A percentile compares a stretch with the other conserved stretches of the same genome.
Conservation (phyloP, 805 yeast genomes). For the Kodamaea hsintzibuensis region DNA sequence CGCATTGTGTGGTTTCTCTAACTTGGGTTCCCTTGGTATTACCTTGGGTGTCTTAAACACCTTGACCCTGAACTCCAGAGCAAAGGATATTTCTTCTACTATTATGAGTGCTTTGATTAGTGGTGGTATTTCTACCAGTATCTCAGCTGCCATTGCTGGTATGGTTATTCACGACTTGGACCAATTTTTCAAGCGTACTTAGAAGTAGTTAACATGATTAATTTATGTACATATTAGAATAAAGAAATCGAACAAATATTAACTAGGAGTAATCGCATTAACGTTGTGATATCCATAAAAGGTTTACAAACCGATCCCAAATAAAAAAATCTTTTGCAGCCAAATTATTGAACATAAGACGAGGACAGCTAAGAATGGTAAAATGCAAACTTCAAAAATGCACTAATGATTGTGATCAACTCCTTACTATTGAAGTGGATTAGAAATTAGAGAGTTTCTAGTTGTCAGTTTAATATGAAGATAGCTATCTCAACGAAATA, state of each 20-base stretch:
- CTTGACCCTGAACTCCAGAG: constrained; percentile 50
- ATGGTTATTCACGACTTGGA: constrained; percentile 57
- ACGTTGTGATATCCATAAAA: neutral
- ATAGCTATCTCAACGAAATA: too few species aligned
- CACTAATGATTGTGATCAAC: too few species aligned
- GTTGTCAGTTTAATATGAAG: too few species aligned
- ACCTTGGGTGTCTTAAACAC: constrained; percentile 61
- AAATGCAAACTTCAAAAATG: too few species aligned
- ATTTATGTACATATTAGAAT: neutral
- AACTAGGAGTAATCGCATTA: neutral
- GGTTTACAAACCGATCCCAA: neutral
- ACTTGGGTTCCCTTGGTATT: constrained; percentile 62
- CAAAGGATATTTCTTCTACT: constrained; percentile 47
- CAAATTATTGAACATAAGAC: neutral
- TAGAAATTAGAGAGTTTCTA: too few species aligned
- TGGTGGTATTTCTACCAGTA: constrained; percentile 55
- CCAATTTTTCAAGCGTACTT: constrained; percentile 16
- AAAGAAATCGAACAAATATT: neutral
- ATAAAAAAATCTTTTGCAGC: neutral
- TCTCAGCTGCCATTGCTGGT: constrained; percentile 61
- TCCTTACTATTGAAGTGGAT: too few species aligned
- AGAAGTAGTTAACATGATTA: neutral
- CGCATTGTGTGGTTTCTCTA: constrained; percentile 63
- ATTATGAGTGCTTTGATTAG: constrained; percentile 51
- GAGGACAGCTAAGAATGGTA: too few species aligned